phyloP scores from a whole-genome alignment of 441 rosid species.

The Erysimum pusillum region DNA sequence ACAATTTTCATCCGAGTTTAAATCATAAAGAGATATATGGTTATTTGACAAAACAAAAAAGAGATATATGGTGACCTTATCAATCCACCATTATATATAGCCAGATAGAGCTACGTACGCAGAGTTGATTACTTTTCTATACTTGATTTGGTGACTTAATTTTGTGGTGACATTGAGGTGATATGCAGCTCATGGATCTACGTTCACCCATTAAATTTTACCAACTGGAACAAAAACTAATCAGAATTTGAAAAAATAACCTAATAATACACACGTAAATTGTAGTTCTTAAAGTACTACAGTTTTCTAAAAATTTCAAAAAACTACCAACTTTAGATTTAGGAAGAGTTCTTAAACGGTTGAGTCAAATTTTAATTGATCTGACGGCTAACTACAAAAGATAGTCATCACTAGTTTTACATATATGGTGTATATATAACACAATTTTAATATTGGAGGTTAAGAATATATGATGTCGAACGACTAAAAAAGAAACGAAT shows the following conservation, averaged over 20 bases:
- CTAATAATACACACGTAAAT: neutral
- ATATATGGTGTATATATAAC: neutral
- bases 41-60: too few species aligned
- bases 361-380: neutral
- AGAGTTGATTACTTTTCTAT: slow-evolving; percentile 3
- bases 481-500: neutral
- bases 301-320: too few species aligned
- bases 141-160: slow-evolving; percentile 9
- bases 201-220: neutral
- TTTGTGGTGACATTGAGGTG: neutral
- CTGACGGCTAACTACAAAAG: neutral
- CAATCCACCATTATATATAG: too few species aligned
- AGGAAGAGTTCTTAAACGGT: neutral
- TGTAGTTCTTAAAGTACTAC: neutral
- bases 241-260: neutral
- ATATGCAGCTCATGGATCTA: neutral
- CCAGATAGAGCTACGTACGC: slow-evolving; percentile 18
- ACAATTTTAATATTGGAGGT: neutral
- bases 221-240: neutral
- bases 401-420: neutral
- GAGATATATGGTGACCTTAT: too few species aligned
- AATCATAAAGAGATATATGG: slow-evolving; percentile 4
- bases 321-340: neutral
- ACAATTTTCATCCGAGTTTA: neutral
- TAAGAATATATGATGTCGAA: neutral